Conservation (phyloP, 345 rosid genomes). For the Dimocarpus longan region DNA sequence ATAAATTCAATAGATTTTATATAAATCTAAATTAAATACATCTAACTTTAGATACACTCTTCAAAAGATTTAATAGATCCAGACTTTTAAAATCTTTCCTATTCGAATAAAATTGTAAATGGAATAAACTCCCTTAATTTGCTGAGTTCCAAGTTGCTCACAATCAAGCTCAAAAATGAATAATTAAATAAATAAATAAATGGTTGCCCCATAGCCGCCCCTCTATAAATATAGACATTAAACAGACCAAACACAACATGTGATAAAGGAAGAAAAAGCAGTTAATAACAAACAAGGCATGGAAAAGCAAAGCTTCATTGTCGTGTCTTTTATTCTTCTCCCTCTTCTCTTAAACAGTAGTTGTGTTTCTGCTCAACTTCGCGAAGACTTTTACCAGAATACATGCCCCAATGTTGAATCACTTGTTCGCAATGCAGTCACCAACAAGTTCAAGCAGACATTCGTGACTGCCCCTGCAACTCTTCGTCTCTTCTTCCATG, state of each 20-base stretch:
- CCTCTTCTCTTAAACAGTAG: slow-evolving; percentile 16
- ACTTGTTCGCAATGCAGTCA: slow-evolving; percentile 55
- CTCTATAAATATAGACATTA: background rate
- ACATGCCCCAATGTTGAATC: slow-evolving; percentile 64
- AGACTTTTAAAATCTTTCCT: too few species aligned
- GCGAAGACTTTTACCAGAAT: slow-evolving; percentile 39
- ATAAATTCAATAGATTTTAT: too few species aligned
- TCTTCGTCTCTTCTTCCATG: slow-evolving; percentile 68
- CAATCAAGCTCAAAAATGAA: too few species aligned
- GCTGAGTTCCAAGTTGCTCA: background rate
- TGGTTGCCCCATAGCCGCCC: background rate
- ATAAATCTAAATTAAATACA: too few species aligned
- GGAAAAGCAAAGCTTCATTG: slow-evolving; percentile 20
- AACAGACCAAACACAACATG: background rate
- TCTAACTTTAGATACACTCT: too few species aligned
- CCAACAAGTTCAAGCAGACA: slow-evolving; percentile 56
- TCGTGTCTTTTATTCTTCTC: slow-evolving; percentile 14
- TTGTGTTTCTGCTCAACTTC: slow-evolving; percentile 44
- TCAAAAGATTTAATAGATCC: too few species aligned
- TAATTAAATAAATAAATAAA: too few species aligned
- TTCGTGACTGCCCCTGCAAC: slow-evolving; percentile 62
- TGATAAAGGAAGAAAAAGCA: background rate
- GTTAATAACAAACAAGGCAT: background rate
- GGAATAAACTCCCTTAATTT: too few species aligned
- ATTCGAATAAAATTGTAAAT: too few species aligned